Percentiles rank a stretch among this genome's conserved stretches.
Evolutionary conservation across 371 early-diverging fungal species (phyloP).

Genomic region (Actinomortierella ambigua): DNA sequence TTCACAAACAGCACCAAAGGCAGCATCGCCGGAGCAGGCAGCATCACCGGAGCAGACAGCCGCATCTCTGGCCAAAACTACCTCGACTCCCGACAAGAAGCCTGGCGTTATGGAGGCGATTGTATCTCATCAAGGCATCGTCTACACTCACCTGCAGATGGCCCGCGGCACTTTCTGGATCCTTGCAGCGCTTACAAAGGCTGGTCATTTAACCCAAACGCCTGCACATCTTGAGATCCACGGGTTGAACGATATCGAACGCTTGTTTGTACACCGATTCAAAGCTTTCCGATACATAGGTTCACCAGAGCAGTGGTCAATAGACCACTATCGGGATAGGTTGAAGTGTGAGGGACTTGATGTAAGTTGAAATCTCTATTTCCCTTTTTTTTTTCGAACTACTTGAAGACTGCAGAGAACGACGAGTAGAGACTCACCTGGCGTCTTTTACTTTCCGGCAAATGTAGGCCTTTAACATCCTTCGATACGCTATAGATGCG

Average conservation of each 20-base stretch:
- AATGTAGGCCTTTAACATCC: slow-evolving; percentile 24
- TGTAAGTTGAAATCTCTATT: neutral
- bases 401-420: neutral
- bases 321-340: slow-evolving; percentile 39
- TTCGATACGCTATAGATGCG: slow-evolving; percentile 30
- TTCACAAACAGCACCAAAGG: neutral
- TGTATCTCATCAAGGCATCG: slow-evolving; percentile 10
- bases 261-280: slow-evolving; percentile 65
- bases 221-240: slow-evolving; percentile 38
- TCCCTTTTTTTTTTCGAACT: neutral
- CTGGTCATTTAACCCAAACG: slow-evolving; percentile 48
- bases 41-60: slow-evolving; percentile 5
- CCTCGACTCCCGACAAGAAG: slow-evolving; percentile 2
- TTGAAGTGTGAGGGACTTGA: slow-evolving; percentile 39
- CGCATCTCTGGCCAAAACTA: neutral
- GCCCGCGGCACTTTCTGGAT: slow-evolving; percentile 20
- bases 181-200: slow-evolving; percentile 47
- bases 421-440: neutral
- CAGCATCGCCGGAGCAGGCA: slow-evolving; percentile 3
- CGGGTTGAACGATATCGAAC: slow-evolving; percentile 59
- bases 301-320: slow-evolving; percentile 55
- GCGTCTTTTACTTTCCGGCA: neutral
- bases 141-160: slow-evolving; percentile 9
- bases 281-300: slow-evolving; percentile 55
- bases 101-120: slow-evolving; percentile 22